Conservation (phyloP, 306 rosid species). For the Lupinus albus region DNA sequence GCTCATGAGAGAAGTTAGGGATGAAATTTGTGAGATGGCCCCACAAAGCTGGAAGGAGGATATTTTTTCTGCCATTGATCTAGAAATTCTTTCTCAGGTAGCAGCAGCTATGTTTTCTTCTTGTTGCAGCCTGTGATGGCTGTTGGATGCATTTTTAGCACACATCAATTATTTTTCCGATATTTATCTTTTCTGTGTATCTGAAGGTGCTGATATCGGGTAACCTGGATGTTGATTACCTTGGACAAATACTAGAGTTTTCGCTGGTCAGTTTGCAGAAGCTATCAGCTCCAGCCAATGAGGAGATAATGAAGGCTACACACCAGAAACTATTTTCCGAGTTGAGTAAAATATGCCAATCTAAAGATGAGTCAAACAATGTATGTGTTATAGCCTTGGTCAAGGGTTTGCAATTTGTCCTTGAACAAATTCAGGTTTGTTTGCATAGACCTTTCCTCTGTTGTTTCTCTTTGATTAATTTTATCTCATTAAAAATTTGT, state of each 20-base stretch:
- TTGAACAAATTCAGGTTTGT: slow-evolving; percentile 87
- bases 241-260: slow-evolving; percentile 82
- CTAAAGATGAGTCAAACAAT: slow-evolving; percentile 53
- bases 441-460: slow-evolving; percentile 32
- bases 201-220: slow-evolving; percentile 78
- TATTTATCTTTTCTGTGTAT: slow-evolving; percentile 29
- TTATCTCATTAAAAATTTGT: slow-evolving; percentile 10
- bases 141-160: slow-evolving; percentile 18
- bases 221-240: slow-evolving; percentile 74
- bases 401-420: slow-evolving; percentile 82
- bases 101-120: slow-evolving; percentile 38
- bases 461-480: slow-evolving; percentile 6
- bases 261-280: slow-evolving; percentile 76
- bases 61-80: slow-evolving; percentile 72
- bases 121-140: slow-evolving; percentile 29
- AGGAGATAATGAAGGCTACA: slow-evolving; percentile 62
- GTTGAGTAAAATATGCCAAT: slow-evolving; percentile 64
- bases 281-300: slow-evolving; percentile 79
- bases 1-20: slow-evolving; percentile 82
- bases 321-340: slow-evolving; percentile 64
- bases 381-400: slow-evolving; percentile 74
- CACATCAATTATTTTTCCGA: slow-evolving; percentile 34
- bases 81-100: slow-evolving; percentile 82
- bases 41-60: slow-evolving; percentile 83
- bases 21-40: slow-evolving; percentile 82